phyloP scores from a whole-genome alignment of 352 stramenopile genomes.

The Phytophthora megakarya region DNA sequence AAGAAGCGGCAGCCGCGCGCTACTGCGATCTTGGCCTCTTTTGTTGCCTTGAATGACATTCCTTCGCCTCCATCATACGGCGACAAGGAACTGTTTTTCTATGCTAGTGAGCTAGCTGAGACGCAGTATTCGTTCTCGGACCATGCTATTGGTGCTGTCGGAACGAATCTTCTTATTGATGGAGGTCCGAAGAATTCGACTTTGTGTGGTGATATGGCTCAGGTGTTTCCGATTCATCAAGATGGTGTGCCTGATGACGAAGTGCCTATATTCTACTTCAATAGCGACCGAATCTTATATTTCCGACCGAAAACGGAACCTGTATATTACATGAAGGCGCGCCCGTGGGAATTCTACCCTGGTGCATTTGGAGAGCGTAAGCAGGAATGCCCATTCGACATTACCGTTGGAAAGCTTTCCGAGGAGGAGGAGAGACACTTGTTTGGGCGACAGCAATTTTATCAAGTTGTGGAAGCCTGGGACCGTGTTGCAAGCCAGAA shows the following conservation, averaged over 20 bases:
- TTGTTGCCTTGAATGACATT: slow-evolving; percentile 32
- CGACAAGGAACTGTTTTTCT: slow-evolving; percentile 56
- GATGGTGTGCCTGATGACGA: slow-evolving; percentile 29
- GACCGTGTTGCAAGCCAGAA: slow-evolving; percentile 29
- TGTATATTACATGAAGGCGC: slow-evolving; percentile 51
- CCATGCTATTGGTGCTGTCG: slow-evolving; percentile 50
- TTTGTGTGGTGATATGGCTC: slow-evolving; percentile 55
- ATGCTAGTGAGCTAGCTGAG: slow-evolving; percentile 51
- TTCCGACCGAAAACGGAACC: slow-evolving; percentile 37
- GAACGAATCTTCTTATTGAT: slow-evolving; percentile 28
- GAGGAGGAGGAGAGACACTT: slow-evolving; percentile 38
- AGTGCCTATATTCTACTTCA: slow-evolving; percentile 49
- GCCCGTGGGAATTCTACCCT: slow-evolving; percentile 40
- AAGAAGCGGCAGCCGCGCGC: slow-evolving; percentile 42
- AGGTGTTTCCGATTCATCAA: slow-evolving; percentile 48
- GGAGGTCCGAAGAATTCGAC: slow-evolving; percentile 34
- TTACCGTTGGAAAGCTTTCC: slow-evolving; percentile 39
- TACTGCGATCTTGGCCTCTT: slow-evolving; percentile 46
- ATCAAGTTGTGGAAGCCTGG: slow-evolving; percentile 38
- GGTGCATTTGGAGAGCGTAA: slow-evolving; percentile 39
- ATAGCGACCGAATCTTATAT: slow-evolving; percentile 54
- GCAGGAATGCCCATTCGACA: slow-evolving; percentile 54
- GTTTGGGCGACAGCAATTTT: slow-evolving; percentile 39
- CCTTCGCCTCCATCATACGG: slow-evolving; percentile 43
- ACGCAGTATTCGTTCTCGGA: slow-evolving; percentile 48